Conservation (phyloP, 78 protist species). For the Dictyostelium firmibasis region DNA sequence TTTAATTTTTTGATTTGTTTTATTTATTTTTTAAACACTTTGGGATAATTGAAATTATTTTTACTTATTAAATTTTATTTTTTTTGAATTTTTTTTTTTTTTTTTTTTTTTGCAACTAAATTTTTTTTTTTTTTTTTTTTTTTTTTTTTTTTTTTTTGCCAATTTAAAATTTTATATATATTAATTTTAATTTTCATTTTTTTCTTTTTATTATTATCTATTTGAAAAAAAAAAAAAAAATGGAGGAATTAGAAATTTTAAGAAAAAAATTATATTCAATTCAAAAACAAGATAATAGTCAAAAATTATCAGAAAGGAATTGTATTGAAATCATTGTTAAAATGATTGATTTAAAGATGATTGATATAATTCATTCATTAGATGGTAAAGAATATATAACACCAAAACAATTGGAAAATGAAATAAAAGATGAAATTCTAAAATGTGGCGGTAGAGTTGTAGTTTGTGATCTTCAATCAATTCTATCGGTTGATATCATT, state of each 20-base stretch:
- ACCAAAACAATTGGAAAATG: constrained; percentile 79
- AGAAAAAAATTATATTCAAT: constrained; percentile 43
- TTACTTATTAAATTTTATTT: too few relatives aligned
- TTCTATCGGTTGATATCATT: constrained; percentile 77
- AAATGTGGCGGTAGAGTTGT: constrained; percentile 82
- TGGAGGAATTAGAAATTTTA: constrained; percentile 27
- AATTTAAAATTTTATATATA: neutral
- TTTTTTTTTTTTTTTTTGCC: neutral
- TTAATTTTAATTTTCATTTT: neutral
- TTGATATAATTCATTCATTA: constrained; percentile 69
- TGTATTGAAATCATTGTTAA: constrained; percentile 83
- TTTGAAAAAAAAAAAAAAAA: neutral
- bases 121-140: too few relatives aligned
- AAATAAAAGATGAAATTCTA: constrained; percentile 83
- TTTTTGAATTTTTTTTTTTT: too few relatives aligned
- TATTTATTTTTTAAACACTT: neutral
- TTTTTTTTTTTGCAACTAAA: too few relatives aligned
- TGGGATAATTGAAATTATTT: too few relatives aligned
- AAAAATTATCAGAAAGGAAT: constrained; percentile 83
- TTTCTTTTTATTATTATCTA: neutral
- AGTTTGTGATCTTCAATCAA: constrained; percentile 68
- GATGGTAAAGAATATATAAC: constrained; percentile 90
- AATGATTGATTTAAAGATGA: constrained; percentile 70
- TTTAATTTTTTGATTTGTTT: too few relatives aligned
- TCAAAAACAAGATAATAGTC: constrained; percentile 34